These are phyloP conservation scores for Mucor circinelloides DNA, from an alignment of 371 early-diverging fungal genomes.

Conservation along the genomic window DNA sequence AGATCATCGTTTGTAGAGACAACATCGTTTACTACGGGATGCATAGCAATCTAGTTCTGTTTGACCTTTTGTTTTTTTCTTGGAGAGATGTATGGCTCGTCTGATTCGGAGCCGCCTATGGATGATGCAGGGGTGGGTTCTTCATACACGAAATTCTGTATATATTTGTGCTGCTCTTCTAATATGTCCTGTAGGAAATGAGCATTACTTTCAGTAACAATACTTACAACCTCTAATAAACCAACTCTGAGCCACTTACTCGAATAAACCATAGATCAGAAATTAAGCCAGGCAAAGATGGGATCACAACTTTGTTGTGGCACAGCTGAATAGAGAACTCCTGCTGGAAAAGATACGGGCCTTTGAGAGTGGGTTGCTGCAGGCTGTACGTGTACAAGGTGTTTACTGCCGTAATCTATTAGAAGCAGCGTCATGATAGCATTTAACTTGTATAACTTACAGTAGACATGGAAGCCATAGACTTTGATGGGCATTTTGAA, in stretches of 20 bases:
- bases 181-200: background rate
- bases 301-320: background rate
- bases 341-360: background rate
- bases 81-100: background rate
- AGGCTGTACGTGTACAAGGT: background rate
- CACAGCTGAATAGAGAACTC: background rate
- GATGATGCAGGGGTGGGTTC: background rate
- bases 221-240: background rate
- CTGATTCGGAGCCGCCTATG: background rate
- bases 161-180: too few relatives aligned
- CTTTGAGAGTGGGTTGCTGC: background rate
- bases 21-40: too few relatives aligned
- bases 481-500: constrained; percentile 2
- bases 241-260: background rate
- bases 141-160: background rate
- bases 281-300: background rate
- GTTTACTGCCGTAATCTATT: background rate
- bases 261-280: background rate
- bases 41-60: too few relatives aligned
- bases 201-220: background rate
- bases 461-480: constrained; percentile 13
- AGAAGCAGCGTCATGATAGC: background rate
- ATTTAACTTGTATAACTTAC: background rate
- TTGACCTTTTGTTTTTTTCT: background rate
- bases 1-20: too few relatives aligned